A percentile compares a stretch with the other conserved stretches of the same genome.
Conservation (phyloP, 139 green algal species). For the Chloropicon primus region DNA sequence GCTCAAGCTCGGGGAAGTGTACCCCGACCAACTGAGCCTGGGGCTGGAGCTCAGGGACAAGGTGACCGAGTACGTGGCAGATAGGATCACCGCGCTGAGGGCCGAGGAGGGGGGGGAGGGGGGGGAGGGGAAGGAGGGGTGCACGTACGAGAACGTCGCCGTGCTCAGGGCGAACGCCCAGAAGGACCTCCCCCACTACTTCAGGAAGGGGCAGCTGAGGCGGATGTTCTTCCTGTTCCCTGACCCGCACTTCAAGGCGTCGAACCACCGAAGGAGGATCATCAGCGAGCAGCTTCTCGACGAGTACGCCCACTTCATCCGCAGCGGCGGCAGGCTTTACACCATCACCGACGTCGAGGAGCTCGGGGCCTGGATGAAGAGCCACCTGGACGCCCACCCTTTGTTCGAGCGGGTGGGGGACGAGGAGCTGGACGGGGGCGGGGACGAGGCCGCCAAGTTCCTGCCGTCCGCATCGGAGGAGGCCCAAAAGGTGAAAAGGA, state of each 20-base stretch:
- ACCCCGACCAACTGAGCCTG: constrained; percentile 79
- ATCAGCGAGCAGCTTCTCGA: constrained; percentile 70
- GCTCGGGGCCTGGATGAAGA: constrained; percentile 63
- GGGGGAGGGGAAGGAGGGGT: constrained; percentile 6
- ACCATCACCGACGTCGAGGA: constrained; percentile 85
- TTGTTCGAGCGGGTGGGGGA: constrained; percentile 67
- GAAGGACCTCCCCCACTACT: constrained; percentile 92
- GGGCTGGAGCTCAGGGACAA: constrained; percentile 95
- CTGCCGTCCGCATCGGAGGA: constrained; percentile 65
- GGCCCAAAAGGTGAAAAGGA: constrained; percentile 48
- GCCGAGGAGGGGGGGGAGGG: constrained; percentile 34
- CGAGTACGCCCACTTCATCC: constrained; percentile 89
- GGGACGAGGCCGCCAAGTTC: constrained; percentile 50
- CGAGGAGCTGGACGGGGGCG: constrained; percentile 48
- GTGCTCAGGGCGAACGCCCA: constrained; percentile 82
- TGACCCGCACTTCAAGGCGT: constrained; percentile 76
- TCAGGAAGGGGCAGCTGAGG: constrained; percentile 78
- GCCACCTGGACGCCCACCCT: constrained; percentile 67
- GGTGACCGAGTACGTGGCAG: constrained; percentile 79
- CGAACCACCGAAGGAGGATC: constrained; percentile 72
- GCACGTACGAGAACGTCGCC: constrained; percentile 58
- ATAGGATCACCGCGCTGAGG: constrained; percentile 65
- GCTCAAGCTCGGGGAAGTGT: constrained; percentile 47
- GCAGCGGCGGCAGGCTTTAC: constrained; percentile 67
- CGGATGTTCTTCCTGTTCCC: constrained; percentile 99